phyloP scores from a whole-genome alignment of 768 basidiomycete species.

The Mycena polygramma region DNA sequence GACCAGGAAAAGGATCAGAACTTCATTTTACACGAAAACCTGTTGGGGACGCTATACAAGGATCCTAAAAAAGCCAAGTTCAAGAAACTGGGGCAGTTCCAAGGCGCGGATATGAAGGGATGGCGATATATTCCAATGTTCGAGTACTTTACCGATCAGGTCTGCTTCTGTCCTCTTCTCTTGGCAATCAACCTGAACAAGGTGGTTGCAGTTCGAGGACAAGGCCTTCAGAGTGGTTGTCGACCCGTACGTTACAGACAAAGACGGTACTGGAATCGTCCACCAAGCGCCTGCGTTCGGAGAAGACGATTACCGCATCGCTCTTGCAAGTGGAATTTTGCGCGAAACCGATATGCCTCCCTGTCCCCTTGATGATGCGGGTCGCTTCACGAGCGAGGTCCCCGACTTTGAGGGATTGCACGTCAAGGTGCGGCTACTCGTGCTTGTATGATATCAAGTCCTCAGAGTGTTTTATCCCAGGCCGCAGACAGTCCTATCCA shows the following conservation, averaged over 20 bases:
- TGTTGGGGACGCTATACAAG: conserved; percentile 92
- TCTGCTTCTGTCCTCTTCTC: conserved; percentile 44
- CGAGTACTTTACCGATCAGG: conserved; percentile 96
- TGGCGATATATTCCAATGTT: conserved; percentile 97
- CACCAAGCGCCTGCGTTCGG: conserved; percentile 99
- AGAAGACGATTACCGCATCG: conserved; percentile 98
- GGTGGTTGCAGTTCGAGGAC: conserved; percentile 79
- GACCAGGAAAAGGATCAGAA: conserved; percentile 89
- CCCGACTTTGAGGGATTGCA: conserved; percentile 89
- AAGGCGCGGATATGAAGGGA: conserved; percentile 93
- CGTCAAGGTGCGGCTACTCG: conserved; percentile 77
- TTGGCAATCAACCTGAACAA: background rate
- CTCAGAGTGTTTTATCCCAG: conserved; percentile 51
- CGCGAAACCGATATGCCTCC: conserved; percentile 93
- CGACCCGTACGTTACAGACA: conserved; percentile 94
- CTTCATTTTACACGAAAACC: conserved; percentile 91
- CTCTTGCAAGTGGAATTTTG: conserved; percentile 87
- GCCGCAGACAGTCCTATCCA: conserved; percentile 95
- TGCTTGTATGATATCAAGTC: background rate
- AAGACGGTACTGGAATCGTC: conserved; percentile 97
- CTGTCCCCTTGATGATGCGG: conserved; percentile 93
- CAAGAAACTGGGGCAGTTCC: conserved; percentile 90
- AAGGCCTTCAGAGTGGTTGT: conserved; percentile 90
- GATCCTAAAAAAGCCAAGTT: conserved; percentile 97
- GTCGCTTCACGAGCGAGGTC: conserved; percentile 90